Base-by-base conservation (phyloP, 2,329 filamentous ascomycete species). In the Aspergillus unguis region DNA sequence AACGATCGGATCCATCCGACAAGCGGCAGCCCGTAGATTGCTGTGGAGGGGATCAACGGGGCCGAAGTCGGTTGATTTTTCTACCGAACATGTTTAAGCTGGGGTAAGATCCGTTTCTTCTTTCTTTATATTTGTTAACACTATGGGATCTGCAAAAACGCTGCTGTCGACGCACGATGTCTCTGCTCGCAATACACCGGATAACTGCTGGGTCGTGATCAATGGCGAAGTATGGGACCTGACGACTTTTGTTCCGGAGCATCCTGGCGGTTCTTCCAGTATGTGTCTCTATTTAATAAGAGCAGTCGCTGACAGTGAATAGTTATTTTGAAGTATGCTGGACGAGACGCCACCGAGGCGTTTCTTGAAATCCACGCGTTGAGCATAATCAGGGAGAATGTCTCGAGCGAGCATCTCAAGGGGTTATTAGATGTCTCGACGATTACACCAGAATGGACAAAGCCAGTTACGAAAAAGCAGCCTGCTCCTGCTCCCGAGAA, bases 321-420 rank as follows among this genome's bases (percentile, higher is more conserved):
- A 70, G 92, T 95, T 70, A 95, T 96, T 64, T 80, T 95, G 60
- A 67, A 73, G 45, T 74, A 80, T 61, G 80, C 80, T 31, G 81
- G 80, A 41, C 72, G 71, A 27, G 80, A 83, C 67, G 80, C 79
- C 3, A 80, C 77, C 41, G 72, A 69, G 48, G 75, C 72, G 50
- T 86, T 80, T 70, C 76, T 74, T 27, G 72, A 76, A 58, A 74
- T 80, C 31, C 80, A 83, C 64, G 68, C 76, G 1, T 69, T 72
- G 5, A 47, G 50, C 6, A 42, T 56, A 11, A 53, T 59, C 43
- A 38, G 47, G n/a, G 53, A 58, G 26, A 73, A 66, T n/a, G 61
- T 77, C 6, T 69, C 10, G 71, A 11, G 9, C 3, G 10, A 25
- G 2, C 11, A 17, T 29, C 27, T 51, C 3, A 51, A 41, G 27